Base-by-base conservation (phyloP, 2,329 filamentous ascomycete species). In the Aspergillus aculeatinus region DNA sequence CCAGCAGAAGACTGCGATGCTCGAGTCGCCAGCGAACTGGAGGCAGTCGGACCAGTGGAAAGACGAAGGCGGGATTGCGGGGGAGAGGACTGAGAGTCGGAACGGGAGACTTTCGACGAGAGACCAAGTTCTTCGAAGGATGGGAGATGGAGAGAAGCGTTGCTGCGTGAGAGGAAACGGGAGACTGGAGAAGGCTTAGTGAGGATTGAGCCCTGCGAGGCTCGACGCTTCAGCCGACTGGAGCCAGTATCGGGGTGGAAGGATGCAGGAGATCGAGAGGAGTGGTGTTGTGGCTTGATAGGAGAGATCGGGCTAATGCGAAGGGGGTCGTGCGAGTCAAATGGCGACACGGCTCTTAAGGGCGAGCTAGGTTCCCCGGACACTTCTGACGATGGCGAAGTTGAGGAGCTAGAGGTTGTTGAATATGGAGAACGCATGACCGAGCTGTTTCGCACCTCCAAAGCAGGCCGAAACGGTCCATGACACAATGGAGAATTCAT, bases 71-170 rank as follows among this genome's bases (percentile, higher is more conserved):
- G 68, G 33, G 72, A 68, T 51, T 74, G 70, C 2, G 62, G 60
- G 16, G 72, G 71, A 10, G 69, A 65, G 25, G 62, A 67, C 12
- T 69, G 68, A 21, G 71, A 70, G 19, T 73, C 70, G 29, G 65
- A 3, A 44, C 66, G 67, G 25, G 68, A 60, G 29, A 67, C 63
- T 51, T 67, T 69, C 3, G 70, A 63, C 23, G 67, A 62, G 6
- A 71, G 64, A 50, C 81, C 79, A 53, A 84, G 74, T 19, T 77
- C 72, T 58, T 84, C 78, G 67, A 85, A 84, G 2, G 82, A 82
- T 5, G 82, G 83, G 16, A 85, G 76, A 56, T 82, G 80, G 47
- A 85, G 71, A 35, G 73, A 68, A 5, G 67, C 68, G 60, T 66
- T 76, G 53, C 70, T 71, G 57, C 71, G 76, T 44, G 75, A 71